Evolutionary conservation across 2,329 filamentous ascomycete species (phyloP).

Genomic region (Aureobasidium lini): DNA sequence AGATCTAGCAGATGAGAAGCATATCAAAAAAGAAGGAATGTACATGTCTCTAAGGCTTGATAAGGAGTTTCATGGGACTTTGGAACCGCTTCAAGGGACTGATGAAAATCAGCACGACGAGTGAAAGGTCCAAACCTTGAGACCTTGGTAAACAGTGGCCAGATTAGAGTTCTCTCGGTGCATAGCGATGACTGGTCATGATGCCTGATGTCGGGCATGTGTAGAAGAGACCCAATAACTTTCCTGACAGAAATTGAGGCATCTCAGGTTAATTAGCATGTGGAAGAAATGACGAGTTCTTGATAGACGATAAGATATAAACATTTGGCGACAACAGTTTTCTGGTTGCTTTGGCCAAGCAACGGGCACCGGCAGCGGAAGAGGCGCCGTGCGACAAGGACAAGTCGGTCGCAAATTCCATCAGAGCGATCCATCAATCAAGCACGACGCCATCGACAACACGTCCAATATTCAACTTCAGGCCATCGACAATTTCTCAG

Average conservation of each 20-base stretch:
- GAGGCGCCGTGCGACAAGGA: not conserved
- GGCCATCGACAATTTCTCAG: not conserved
- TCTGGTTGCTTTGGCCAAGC: not conserved
- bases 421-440: not conserved
- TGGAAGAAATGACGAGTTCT: not conserved
- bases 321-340: not conserved
- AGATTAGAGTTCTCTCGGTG: not conserved
- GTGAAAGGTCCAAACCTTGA: no score
- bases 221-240: no score
- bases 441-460: not conserved
- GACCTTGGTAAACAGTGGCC: no score
- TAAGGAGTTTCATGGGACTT: not conserved
- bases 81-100: no score
- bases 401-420: not conserved
- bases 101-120: no score
- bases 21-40: not conserved
- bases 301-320: not conserved
- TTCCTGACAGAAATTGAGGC: not conserved
- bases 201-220: not conserved
- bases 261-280: not conserved
- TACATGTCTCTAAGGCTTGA: not conserved
- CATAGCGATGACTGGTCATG: not conserved
- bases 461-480: not conserved
- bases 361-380: not conserved
- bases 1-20: not conserved